Conservation (phyloP, 2,329 filamentous ascomycete genomes). For the Chaetomium sp. region DNA sequence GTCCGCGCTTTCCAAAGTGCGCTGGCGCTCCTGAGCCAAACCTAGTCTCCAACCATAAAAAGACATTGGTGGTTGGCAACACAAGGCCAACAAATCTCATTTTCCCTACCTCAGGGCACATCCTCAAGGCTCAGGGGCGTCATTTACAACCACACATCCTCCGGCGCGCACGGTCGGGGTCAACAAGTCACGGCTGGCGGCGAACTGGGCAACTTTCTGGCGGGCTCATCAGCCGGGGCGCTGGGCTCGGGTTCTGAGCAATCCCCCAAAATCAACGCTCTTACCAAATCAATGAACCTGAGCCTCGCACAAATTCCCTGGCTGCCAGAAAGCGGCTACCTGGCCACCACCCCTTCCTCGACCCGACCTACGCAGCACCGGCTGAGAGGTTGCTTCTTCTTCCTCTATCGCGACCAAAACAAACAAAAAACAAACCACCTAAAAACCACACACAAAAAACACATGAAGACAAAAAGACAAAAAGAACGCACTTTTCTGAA, state of each 20-base stretch:
- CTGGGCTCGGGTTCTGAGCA: slow-evolving; percentile 9
- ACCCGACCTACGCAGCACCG: slow-evolving; percentile 10
- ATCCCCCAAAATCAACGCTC: slow-evolving; percentile 9
- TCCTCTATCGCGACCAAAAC: background rate
- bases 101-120: background rate
- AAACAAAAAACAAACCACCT: slow-evolving; percentile 6
- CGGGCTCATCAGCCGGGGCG: slow-evolving; percentile 9
- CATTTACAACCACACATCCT: background rate
- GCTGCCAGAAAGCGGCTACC: slow-evolving; percentile 13
- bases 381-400: slow-evolving; percentile 11
- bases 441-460: slow-evolving; percentile 1
- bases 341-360: background rate
- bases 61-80: slow-evolving; percentile 12
- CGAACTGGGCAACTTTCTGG: background rate
- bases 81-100: slow-evolving; percentile 5
- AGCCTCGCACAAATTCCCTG: slow-evolving; percentile 9
- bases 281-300: slow-evolving; percentile 5
- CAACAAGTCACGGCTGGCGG: slow-evolving; percentile 5
- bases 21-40: slow-evolving; percentile 54
- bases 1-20: slow-evolving; percentile 65
- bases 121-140: slow-evolving; percentile 5
- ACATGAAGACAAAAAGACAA: background rate
- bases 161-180: background rate
- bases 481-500: background rate
- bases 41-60: slow-evolving; percentile 24